Evolutionary conservation across 164 flowering plant species (phyloP), one percentile per base, ranked within the genome.

Genomic region (Magnolia officinalis): DNA sequence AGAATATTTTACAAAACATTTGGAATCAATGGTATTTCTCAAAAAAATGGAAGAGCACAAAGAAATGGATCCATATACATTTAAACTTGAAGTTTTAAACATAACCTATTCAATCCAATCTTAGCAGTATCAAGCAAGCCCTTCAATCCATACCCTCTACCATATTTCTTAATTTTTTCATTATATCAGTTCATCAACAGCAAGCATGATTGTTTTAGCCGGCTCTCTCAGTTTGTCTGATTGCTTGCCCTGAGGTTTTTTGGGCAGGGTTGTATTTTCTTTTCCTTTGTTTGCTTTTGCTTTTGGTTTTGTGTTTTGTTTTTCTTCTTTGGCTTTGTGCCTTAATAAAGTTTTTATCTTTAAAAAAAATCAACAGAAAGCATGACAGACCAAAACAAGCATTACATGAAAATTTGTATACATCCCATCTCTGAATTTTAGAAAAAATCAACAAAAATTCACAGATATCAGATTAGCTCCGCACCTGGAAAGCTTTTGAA

Each of bases 401-500:
- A 20, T 65, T 1, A 20, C 21, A 65, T 2, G 37, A 20, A 65
- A 20, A 4, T 19, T 21, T 65, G 26, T 4, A 65, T 23, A 2
- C n/a, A 59, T 64, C 55, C 45, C 6, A 37, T 37, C 45, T 37
- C 45, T 37, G 45, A 37, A 37, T 37, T 37, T 37, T 26, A 16
- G 11, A 23, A 68, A 45, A 71, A 20, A 63, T 8, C 29, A 76
- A 14, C 14, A 14, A 5, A n/a, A 64, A n/a, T 19, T 64, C 21
- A 68, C 14, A 29, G 31, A 7, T 10, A 67, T 31, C 19, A 29
- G 29, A 29, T 51, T 24, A 49, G 74, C 50, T 14, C 49, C 23
- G 78, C 74, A 90, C 94, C 96, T 84, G 88, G 82, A 89, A 92
- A 51, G 86, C 78, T 76, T 90, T 92, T 58, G 91, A 88, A 73